Evolutionary conservation across 2,329 filamentous ascomycete species (phyloP), one percentile per base, ranked within the genome.

Genomic region (Botrytis paeoniae): DNA sequence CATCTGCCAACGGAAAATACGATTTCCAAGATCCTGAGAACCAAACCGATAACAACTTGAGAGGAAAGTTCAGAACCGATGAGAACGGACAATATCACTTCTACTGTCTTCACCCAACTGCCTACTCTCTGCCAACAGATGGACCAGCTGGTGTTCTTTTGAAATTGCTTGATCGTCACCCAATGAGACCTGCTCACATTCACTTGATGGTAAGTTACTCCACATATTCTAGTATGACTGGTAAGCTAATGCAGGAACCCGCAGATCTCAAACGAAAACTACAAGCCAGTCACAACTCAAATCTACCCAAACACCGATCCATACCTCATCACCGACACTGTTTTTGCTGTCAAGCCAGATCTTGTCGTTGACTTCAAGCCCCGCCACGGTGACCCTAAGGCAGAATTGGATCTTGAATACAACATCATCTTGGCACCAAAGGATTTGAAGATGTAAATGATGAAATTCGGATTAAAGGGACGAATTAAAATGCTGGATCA

Each of bases 251-350:
- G 41, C 32, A 71, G 57, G 51, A 29, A 25, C 57, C 74, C 75
- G 72, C 74, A 88, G 85, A 83, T 87, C 80, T 85, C 85, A 41
- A 84, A 85, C 20, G 84, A 87, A 2, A 87, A 87, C 12, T 90
- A 91, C 83, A 91, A 89, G 78, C 85, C 90, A 0, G 86, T 97
- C 65, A 92, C 91, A 0, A 92, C 91, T 1, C 93, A 96, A 81
- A 89, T 96, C 72, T 95, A 94, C 80, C 92, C 94, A 80, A 84
- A 85, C 73, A 85, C 88, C 75, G 89, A 90, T 81, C 85, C 87
- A 75, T 90, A 92, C 77, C 83, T 93, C 35, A 77, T 77, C 9
- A 82, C 84, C 61, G 87, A 89, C 75, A 82, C 83, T 8, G 86
- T 87, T 14, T 89, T 87, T 73, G 87, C 86, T 0, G 85, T 87